phyloP scores from a whole-genome alignment of 345 rosid species.

The Eucalyptus paniculata region DNA sequence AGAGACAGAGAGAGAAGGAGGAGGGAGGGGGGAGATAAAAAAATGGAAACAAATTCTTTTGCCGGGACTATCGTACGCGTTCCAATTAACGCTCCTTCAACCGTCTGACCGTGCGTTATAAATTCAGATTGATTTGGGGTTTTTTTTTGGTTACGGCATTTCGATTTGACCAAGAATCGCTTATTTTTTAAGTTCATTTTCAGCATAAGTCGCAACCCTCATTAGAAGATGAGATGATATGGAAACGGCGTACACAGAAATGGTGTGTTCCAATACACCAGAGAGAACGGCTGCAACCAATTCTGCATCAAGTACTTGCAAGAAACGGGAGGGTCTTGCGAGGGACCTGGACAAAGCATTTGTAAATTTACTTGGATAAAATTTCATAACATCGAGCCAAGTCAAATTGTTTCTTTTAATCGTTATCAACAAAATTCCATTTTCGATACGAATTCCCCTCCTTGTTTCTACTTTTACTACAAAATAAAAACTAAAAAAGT shows the following conservation, averaged over 20 bases:
- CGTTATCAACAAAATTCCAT: not conserved
- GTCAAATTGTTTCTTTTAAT: not conserved
- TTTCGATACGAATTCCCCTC: not conserved
- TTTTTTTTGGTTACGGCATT: not conserved
- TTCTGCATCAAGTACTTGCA: not conserved
- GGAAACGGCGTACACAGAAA: accelerated
- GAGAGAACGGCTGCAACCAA: not conserved
- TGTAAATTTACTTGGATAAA: not conserved
- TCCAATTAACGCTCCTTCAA: too few species aligned
- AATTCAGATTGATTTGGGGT: not conserved
- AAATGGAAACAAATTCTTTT: too few species aligned
- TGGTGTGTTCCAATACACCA: accelerated
- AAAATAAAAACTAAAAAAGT: too few species aligned
- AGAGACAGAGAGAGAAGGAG: too few species aligned
- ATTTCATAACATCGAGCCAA: not conserved
- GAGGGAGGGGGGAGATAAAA: not conserved
- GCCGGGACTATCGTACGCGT: too few species aligned
- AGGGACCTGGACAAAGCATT: not conserved
- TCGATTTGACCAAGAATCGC: not conserved
- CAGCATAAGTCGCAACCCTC: not conserved
- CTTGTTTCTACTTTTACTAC: not conserved
- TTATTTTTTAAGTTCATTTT: not conserved
- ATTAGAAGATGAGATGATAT: not conserved
- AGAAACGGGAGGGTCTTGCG: not conserved
- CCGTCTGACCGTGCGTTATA: not conserved